Conservation (phyloP, 108 stramenopile genomes). For the Nannochloropsis salina region DNA sequence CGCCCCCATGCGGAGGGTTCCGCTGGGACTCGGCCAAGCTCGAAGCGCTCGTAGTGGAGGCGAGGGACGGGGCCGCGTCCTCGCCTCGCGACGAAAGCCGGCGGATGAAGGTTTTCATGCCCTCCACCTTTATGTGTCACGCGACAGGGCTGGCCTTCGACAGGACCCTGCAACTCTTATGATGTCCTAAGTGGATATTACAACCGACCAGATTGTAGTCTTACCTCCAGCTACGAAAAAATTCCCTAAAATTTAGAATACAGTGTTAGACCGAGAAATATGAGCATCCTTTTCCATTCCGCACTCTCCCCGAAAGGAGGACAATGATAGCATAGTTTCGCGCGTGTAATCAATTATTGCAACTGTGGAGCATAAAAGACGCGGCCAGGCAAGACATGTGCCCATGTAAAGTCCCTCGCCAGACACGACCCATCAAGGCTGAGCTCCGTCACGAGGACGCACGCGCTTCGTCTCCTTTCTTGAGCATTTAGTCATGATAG, state of each 20-base stretch:
- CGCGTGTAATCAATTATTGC: background rate
- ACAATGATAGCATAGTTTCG: background rate
- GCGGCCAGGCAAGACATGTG: background rate
- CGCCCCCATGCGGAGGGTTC: background rate
- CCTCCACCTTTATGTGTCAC: background rate
- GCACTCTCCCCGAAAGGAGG: too few species aligned
- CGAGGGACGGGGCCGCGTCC: background rate
- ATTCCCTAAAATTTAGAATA: too few species aligned
- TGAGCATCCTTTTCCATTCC: too few species aligned
- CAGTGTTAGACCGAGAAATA: too few species aligned
- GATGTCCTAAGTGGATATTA: too few species aligned
- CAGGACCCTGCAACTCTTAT: too few species aligned
- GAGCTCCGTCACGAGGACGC: too few species aligned
- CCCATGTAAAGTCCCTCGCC: background rate
- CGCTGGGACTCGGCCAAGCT: background rate
- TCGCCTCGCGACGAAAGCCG: background rate
- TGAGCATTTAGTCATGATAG: too few species aligned
- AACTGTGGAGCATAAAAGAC: background rate
- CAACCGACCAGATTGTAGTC: too few species aligned
- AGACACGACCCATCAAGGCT: background rate
- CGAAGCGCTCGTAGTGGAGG: background rate
- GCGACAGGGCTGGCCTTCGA: too few species aligned
- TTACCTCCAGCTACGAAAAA: too few species aligned
- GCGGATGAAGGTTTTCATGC: background rate
- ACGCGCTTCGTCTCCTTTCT: too few species aligned